Base-by-base conservation (phyloP, 225 moss, liverwort and hornwort genomes). In the Lunularia cruciata region DNA sequence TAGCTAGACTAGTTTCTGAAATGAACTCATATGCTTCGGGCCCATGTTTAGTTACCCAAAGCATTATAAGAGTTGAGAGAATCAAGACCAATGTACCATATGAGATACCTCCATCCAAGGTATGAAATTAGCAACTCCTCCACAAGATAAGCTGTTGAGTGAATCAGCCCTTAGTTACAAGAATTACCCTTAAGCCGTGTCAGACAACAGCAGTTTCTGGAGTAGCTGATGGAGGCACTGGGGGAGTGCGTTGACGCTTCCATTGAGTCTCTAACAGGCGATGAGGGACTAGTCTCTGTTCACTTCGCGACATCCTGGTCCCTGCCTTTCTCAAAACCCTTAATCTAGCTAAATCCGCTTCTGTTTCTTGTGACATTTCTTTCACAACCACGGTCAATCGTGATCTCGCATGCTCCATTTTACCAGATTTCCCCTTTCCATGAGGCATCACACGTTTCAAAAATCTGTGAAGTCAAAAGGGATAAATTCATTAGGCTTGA, bases 401-500 rank as follows among this genome's bases (percentile, higher is more conserved):
- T 60, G 84, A 88, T 68, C 88, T 89, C 3, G 86, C 68, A 35
- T 77, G 95, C 73, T 67, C 76, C 87, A 92, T 45, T 38, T 51
- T 77, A 26, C 95, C 95, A 5, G 88, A 77, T 57, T 88, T 95
- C 27, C 92, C 95, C 72, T 87, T 95, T 16, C 90, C 95, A 37
- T 92, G 95, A 47, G 85, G 84, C 77, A 72, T 87, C 43, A 79
- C 20, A 22, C 92, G 87, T 70, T 95, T 88, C 63, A 92, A 57
- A 64, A 83, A 95, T 74, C 77, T 86, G 77, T 77, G 14, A 5
- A 35, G 13, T 40, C 40, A 40, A 40, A 40, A 40, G 13, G 8
- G 13, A 40, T 40, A 13, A 40, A 6, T 6, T 40, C 40, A 40
- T 6, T 13, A 40, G 13, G 13, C 6, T 13, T 40, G 8, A 40